phyloP scores from a whole-genome alignment of 2,329 filamentous ascomycete species.

The Sporothrix mexicana region DNA sequence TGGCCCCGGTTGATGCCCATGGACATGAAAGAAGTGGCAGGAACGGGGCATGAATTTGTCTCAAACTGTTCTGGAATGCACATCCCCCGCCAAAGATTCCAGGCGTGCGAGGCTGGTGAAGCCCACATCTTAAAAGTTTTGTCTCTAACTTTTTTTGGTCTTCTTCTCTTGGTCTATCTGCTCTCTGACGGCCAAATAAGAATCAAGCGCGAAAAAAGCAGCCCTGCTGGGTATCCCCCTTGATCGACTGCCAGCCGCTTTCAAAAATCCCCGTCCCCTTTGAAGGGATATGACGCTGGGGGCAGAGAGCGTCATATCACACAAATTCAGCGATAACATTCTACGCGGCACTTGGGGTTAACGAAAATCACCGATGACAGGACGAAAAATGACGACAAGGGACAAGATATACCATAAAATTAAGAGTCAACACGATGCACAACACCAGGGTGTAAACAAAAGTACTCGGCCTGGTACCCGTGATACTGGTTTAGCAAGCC shows the following conservation, averaged over 20 bases:
- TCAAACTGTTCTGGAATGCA: conserved; percentile 33
- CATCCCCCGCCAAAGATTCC: conserved; percentile 14
- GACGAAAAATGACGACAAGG: not conserved
- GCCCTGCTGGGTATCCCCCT: not conserved
- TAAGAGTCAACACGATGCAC: not conserved
- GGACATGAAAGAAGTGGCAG: not conserved
- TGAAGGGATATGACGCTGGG: not conserved
- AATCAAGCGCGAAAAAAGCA: not conserved
- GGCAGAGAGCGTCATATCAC: not conserved
- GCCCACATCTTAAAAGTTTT: not conserved
- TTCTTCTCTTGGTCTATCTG: not conserved
- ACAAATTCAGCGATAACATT: not conserved
- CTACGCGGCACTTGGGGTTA: not conserved
- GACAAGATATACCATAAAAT: not conserved
- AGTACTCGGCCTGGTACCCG: not conserved
- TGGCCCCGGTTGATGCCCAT: conserved; percentile 15
- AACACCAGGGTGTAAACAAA: conserved; percentile 6
- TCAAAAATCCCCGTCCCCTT: conserved; percentile 25
- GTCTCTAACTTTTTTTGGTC: not conserved
- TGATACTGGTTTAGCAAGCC: not conserved
- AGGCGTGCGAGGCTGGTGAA: conserved; percentile 14
- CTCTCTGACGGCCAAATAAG: not conserved
- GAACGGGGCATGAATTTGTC: conserved; percentile 25
- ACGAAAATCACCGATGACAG: not conserved
- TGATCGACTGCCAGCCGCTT: conserved; percentile 28